Evolutionary conservation across 1,139 yeast genomes (phyloP), one percentile per base, ranked within the genome.

Genomic region (Kluyveromyces sp.): DNA sequence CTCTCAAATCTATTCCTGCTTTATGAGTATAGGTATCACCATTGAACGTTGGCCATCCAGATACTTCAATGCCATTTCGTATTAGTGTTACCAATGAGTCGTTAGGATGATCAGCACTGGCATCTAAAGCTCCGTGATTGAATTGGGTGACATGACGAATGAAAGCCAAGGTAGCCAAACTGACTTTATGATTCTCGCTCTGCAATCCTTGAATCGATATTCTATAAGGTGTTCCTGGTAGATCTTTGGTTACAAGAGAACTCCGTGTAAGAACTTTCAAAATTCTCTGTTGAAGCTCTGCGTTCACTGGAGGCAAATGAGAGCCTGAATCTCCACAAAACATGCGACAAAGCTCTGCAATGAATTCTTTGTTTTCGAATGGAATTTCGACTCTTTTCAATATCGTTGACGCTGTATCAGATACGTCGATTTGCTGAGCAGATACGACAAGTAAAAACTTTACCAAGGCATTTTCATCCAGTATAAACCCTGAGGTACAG

Each of bases 381-480:
- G 83, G 77, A 1, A 77, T 61, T 9, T 67, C 53, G 12, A 78
- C 56, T 50, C 78, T 77, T 45, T 77, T 74, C 45, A 80, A 68
- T 6, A 69, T 55, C 4, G 76, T 69, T 1, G 69, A 60, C 1
- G 65, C 64, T 3, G 47, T 42, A 33, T 60, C 62, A 12, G 63
- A 54, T 3, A 60, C 39, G 0, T 83, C 72, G 9, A 75, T 70
- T 0, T 75, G 59, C 55, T 85, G 94, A 13, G 75, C 70, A 1
- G 84, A 70, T 0, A 86, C 94, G 26, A 83, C 67, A n/a, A 84
- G 58, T 2, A 80, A 64, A 1, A 81, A 74, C 3, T 74, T 50
- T 9, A 34, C 15, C 25, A 70, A 53, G 28, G 56, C 46, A 3
- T 51, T 51, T 28, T 58, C 61, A 26, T 56, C 49, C 2, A 67